Evolutionary conservation across 768 basidiomycete genomes (phyloP).

Genomic region (Xerocomellus chrysenteron): DNA sequence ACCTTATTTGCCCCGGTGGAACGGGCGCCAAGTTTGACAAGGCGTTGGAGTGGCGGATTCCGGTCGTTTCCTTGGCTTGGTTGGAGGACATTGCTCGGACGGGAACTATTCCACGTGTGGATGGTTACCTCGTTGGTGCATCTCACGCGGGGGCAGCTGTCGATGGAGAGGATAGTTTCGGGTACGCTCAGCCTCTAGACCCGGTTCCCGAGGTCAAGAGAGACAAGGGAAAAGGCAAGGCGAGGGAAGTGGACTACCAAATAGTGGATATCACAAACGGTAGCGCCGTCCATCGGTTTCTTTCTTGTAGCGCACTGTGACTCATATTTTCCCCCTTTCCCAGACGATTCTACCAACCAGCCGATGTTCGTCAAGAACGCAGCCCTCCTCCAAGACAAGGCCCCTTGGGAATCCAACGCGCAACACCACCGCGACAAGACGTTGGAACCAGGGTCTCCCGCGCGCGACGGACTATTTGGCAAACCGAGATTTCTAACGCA

Average conservation of each 20-base stretch:
- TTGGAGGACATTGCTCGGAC: constrained; percentile 54
- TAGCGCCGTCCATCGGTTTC: constrained; percentile 6
- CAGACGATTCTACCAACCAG: constrained; percentile 7
- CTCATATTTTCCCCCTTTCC: background rate
- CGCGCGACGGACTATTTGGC: constrained; percentile 27
- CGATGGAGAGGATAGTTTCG: constrained; percentile 28
- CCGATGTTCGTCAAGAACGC: constrained; percentile 22
- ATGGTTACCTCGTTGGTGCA: constrained; percentile 33
- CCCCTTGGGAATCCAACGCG: background rate
- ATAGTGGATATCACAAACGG: constrained; percentile 41
- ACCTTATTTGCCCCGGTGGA: constrained; percentile 74
- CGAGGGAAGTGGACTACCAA: constrained; percentile 26
- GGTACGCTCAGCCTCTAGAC: background rate
- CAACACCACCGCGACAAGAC: background rate
- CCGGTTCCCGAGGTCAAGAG: constrained; percentile 7
- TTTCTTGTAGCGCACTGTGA: background rate
- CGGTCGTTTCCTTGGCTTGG: constrained; percentile 73
- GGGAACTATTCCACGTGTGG: constrained; percentile 45
- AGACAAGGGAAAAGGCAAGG: constrained; percentile 36
- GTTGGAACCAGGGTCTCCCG: background rate
- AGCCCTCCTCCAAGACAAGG: constrained; percentile 21
- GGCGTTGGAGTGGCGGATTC: constrained; percentile 75
- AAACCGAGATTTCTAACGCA: constrained; percentile 35
- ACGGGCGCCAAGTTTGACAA: constrained; percentile 75
- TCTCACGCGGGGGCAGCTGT: constrained; percentile 42